Percentiles rank a stretch among this genome's conserved stretches.
phyloP scores from a whole-genome alignment of 2,329 filamentous ascomycete genomes.

The Pseudopyricularia javanii region DNA sequence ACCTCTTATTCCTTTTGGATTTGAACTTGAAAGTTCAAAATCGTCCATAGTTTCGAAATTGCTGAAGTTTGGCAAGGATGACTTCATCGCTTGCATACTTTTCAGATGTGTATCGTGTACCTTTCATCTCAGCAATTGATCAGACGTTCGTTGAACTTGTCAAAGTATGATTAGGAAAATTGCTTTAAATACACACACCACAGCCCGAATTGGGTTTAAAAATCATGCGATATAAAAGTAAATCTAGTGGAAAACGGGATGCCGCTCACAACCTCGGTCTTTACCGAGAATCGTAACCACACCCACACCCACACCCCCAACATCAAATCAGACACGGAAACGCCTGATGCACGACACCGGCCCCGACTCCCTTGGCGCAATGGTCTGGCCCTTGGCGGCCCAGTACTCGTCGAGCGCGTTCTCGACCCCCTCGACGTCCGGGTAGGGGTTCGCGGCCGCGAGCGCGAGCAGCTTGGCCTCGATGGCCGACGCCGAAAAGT shows the following conservation, averaged over 20 bases:
- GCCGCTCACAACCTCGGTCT: no score
- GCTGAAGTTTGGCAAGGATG: no score
- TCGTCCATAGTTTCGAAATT: no score
- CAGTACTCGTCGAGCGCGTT: constrained; percentile 15
- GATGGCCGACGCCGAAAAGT: constrained; percentile 12
- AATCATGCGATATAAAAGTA: background rate
- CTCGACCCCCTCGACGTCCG: constrained; percentile 7
- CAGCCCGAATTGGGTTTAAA: background rate
- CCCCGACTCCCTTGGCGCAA: background rate
- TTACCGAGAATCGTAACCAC: background rate
- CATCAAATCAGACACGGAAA: background rate
- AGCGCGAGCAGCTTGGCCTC: constrained; percentile 10
- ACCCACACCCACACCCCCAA: background rate
- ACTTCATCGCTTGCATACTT: no score
- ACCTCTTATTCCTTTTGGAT: no score
- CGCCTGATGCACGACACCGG: background rate
- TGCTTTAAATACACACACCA: background rate
- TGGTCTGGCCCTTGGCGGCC: background rate
- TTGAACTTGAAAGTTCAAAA: no score
- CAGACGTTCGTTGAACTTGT: no score
- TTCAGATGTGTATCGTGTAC: no score
- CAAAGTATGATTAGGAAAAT: no score
- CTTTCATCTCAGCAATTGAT: no score
- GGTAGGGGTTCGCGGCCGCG: constrained; percentile 16
- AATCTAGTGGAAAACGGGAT: no score